Evolutionary conservation across 1,284 basidiomycete genomes (phyloP).

Genomic region (Tetrapyrgos nigripes): DNA sequence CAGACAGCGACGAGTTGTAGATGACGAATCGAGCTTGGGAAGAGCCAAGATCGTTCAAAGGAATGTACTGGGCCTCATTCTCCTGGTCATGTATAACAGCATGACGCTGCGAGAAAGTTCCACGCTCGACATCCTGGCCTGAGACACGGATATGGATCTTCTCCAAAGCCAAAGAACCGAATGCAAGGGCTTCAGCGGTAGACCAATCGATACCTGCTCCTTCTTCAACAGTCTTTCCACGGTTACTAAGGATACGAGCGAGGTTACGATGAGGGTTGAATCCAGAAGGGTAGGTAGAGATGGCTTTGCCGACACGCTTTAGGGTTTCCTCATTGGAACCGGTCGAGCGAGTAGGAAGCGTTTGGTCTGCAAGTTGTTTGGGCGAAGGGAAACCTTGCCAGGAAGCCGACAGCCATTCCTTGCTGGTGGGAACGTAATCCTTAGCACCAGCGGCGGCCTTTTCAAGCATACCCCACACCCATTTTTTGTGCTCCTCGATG

Average conservation of each 20-base stretch:
- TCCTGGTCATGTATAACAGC: conserved; percentile 96
- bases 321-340: conserved; percentile 84
- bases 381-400: conserved; percentile 99
- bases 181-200: conserved; percentile 98
- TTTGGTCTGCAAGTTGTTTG: conserved; percentile 92
- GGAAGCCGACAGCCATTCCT: conserved; percentile 97
- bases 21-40: conserved; percentile 93
- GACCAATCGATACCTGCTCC: conserved; percentile 97
- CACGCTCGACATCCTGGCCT: conserved; percentile 99
- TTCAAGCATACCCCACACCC: conserved; percentile 99
- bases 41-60: conserved; percentile 87
- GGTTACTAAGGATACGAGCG: conserved; percentile 87
- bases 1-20: conserved; percentile 97
- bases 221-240: conserved; percentile 91
- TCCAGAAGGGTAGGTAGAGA: conserved; percentile 85
- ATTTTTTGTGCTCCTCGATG: conserved; percentile 98
- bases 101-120: conserved; percentile 99
- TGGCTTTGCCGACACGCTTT: conserved; percentile 85
- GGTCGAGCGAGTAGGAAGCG: conserved; percentile 89
- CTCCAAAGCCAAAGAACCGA: conserved; percentile 93
- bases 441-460: conserved; percentile 90
- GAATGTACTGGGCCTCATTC: conserved; percentile 90
- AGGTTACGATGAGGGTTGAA: conserved; percentile 95
- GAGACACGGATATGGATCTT: conserved; percentile 95
- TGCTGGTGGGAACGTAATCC: conserved; percentile 92